Conservation (phyloP, 1,284 basidiomycete genomes). For the Thecaphora frezii region DNA sequence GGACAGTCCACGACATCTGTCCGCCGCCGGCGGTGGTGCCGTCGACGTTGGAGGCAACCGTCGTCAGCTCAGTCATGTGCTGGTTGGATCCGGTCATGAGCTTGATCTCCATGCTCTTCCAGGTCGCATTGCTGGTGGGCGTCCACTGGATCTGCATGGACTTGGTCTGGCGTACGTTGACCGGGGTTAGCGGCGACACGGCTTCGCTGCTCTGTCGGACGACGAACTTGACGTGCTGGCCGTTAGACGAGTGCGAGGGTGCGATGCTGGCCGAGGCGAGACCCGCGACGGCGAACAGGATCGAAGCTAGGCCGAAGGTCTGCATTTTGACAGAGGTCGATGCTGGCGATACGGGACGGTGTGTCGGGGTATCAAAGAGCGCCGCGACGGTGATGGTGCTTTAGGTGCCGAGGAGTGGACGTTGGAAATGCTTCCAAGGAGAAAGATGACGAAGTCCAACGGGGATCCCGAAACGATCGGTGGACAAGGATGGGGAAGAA, state of each 20-base stretch:
- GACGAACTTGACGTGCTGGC: conserved; percentile 10
- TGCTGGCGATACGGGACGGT: too few species aligned
- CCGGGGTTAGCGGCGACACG: conserved; percentile 27
- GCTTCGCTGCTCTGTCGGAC: not conserved
- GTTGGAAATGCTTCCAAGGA: too few species aligned
- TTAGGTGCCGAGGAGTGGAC: too few species aligned
- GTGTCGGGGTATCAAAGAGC: too few species aligned
- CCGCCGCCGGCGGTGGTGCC: conserved; percentile 64
- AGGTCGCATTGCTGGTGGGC: conserved; percentile 16
- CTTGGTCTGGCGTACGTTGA: conserved; percentile 14
- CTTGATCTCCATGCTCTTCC: conserved; percentile 61
- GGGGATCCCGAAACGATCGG: too few species aligned
- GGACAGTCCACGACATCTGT: conserved; percentile 69
- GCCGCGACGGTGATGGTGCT: too few species aligned
- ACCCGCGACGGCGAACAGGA: conserved; percentile 22
- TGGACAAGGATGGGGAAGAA: too few species aligned
- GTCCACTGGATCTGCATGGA: conserved; percentile 35
- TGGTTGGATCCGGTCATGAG: conserved; percentile 77
- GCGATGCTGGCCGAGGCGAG: conserved; percentile 13
- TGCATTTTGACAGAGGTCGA: not conserved
- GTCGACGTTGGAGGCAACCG: conserved; percentile 67
- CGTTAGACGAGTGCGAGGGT: conserved; percentile 5
- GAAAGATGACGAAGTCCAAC: too few species aligned
- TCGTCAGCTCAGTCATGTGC: conserved; percentile 71
- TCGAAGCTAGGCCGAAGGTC: conserved; percentile 2